These are phyloP conservation scores for Tetrapyrgos nigripes DNA, from an alignment of 1,284 basidiomycete species.

Conservation along the genomic window DNA sequence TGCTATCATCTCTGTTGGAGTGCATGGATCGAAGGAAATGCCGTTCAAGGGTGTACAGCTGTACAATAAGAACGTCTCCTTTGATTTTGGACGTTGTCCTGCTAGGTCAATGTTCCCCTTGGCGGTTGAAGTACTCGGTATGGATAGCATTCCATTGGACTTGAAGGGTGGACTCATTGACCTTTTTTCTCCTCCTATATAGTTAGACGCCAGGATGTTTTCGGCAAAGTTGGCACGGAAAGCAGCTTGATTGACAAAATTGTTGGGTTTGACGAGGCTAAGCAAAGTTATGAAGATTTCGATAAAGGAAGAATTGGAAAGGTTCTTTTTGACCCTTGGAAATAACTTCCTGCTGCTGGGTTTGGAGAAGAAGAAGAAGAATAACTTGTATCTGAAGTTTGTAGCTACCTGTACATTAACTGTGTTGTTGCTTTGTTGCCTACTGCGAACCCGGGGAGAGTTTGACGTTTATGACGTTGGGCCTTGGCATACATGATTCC, in stretches of 20 bases:
- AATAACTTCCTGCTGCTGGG: no score
- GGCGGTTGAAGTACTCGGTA: conserved; percentile 72
- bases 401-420: no score
- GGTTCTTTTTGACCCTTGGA: conserved; percentile 76
- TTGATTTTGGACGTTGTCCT: conserved; percentile 89
- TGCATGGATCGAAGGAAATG: conserved; percentile 61
- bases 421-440: no score
- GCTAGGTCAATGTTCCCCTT: conserved; percentile 81
- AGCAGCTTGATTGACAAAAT: conserved; percentile 70
- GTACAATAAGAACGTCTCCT: conserved; percentile 84
- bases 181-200: neutral
- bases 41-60: conserved; percentile 69
- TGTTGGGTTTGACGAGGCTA: conserved; percentile 61
- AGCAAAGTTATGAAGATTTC: conserved; percentile 66
- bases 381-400: no score
- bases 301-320: conserved; percentile 77
- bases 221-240: conserved; percentile 63
- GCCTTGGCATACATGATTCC: no score
- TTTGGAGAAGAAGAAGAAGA: no score
- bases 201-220: conserved; percentile 71
- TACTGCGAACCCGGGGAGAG: no score
- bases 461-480: no score
- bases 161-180: no score
- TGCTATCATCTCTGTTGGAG: conserved; percentile 81
- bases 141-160: conserved; percentile 10